A percentile compares a stretch with the other conserved stretches of the same genome.
phyloP scores from a whole-genome alignment of 2,329 filamentous ascomycete species.

The Penicillium janthinellum region DNA sequence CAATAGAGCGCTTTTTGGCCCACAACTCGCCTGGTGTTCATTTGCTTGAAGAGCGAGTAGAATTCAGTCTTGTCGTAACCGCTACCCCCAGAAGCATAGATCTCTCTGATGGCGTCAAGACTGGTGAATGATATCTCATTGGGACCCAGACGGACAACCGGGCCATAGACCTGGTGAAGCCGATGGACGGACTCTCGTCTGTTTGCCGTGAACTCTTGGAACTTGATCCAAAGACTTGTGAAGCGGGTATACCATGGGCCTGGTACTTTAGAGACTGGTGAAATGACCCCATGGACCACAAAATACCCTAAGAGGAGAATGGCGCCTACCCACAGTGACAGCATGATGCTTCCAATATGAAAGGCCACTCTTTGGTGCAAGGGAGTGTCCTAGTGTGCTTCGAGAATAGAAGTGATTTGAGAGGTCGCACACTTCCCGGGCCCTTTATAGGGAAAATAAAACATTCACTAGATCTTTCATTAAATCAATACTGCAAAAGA shows the following conservation, averaged over 20 bases:
- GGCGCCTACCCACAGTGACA: conserved; percentile 18
- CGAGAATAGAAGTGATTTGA: neutral
- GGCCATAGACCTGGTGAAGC: conserved; percentile 31
- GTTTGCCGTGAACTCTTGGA: conserved; percentile 33
- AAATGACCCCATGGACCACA: conserved; percentile 13
- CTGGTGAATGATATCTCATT: conserved; percentile 36
- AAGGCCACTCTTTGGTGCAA: neutral
- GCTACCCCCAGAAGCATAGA: conserved; percentile 37
- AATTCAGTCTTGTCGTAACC: conserved; percentile 43
- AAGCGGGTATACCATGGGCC: conserved; percentile 34
- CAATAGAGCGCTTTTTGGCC: neutral
- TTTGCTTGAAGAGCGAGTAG: conserved; percentile 39
- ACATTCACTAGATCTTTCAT: conserved; percentile 1
- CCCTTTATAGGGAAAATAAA: conserved; percentile 11
- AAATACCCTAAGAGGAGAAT: conserved; percentile 15
- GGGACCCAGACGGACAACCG: conserved; percentile 32
- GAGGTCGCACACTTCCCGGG: neutral
- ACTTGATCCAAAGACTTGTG: conserved; percentile 34
- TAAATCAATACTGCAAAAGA: conserved; percentile 7
- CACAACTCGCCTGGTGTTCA: conserved; percentile 29
- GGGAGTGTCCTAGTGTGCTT: neutral
- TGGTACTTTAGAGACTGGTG: conserved; percentile 27
- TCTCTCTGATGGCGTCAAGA: conserved; percentile 34
- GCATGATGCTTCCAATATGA: conserved; percentile 10
- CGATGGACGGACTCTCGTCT: conserved; percentile 33